Conservation (phyloP, 2,329 filamentous ascomycete species). For the Amauroascus verrucosus region DNA sequence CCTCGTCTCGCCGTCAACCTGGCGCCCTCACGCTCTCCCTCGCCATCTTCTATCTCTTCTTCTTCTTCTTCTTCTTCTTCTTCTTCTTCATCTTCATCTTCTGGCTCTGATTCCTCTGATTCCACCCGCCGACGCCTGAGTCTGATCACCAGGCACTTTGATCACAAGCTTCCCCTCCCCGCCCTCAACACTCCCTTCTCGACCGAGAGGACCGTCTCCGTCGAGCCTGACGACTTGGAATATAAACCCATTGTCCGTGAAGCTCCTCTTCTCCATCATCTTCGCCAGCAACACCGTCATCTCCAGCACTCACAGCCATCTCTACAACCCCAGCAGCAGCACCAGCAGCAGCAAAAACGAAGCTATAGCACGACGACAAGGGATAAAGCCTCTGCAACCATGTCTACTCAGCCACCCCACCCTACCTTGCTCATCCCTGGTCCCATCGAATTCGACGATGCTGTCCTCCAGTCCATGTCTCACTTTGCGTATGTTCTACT, state of each 20-base stretch:
- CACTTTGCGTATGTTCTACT: slow-evolving; percentile 53
- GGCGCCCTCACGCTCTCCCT: slow-evolving; percentile 37
- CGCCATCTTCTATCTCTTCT: slow-evolving; percentile 16
- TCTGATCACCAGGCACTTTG: slow-evolving; percentile 53
- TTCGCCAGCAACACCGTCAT: too few species aligned
- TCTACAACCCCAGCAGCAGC: background rate
- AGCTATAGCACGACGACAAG: slow-evolving; percentile 17
- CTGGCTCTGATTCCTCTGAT: background rate
- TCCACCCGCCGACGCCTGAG: slow-evolving; percentile 35
- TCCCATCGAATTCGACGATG: slow-evolving; percentile 98
- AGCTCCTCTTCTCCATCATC: slow-evolving; percentile 17
- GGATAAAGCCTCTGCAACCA: slow-evolving; percentile 31
- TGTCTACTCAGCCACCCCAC: slow-evolving; percentile 52
- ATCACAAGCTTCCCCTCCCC: slow-evolving; percentile 44
- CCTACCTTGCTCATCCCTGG: slow-evolving; percentile 85
- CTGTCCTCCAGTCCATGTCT: slow-evolving; percentile 85
- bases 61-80: slow-evolving; percentile 6
- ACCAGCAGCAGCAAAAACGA: slow-evolving; percentile 3
- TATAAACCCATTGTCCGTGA: slow-evolving; percentile 36
- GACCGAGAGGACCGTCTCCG: slow-evolving; percentile 45
- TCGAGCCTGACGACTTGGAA: slow-evolving; percentile 45
- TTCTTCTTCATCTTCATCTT: slow-evolving; percentile 29
- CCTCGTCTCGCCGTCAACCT: slow-evolving; percentile 32
- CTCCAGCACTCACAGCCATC: background rate
- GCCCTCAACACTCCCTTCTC: slow-evolving; percentile 55